These are phyloP conservation scores for Hanseniaspora jakobsenii DNA, from an alignment of 805 yeast genomes.

Conservation along the genomic window DNA sequence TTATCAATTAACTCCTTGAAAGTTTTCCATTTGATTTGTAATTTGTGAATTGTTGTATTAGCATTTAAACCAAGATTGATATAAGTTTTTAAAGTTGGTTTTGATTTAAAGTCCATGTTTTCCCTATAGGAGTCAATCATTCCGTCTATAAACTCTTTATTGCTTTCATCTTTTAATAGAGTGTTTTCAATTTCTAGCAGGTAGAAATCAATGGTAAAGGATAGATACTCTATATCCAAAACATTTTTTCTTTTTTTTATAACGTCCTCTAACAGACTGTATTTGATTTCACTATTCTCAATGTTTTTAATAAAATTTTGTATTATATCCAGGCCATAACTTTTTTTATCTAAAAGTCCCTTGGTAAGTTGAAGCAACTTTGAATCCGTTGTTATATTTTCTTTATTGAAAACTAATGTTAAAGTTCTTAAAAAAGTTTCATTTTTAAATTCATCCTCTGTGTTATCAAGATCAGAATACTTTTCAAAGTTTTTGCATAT, in stretches of 20 bases:
- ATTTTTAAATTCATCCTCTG: too few relatives aligned
- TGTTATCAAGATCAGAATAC: too few relatives aligned
- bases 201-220: not conserved
- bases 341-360: not conserved
- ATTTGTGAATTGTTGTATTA: not conserved
- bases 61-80: not conserved
- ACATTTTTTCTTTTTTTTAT: not conserved
- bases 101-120: slow-evolving; percentile 1
- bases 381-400: too few relatives aligned
- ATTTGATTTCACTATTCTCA: not conserved
- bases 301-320: not conserved
- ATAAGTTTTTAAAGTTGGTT: not conserved
- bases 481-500: too few relatives aligned
- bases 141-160: not conserved
- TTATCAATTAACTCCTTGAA: not conserved
- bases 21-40: not conserved
- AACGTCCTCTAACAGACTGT: not conserved
- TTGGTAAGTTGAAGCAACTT: not conserved
- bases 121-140: not conserved
- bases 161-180: not conserved
- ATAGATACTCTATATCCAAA: not conserved
- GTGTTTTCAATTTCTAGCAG: not conserved
- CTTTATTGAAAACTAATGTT: too few relatives aligned
- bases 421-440: too few relatives aligned
- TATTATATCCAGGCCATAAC: not conserved